These are phyloP conservation scores for Lactarius hengduanensis DNA, from an alignment of 768 basidiomycete species.

Conservation along the genomic window DNA sequence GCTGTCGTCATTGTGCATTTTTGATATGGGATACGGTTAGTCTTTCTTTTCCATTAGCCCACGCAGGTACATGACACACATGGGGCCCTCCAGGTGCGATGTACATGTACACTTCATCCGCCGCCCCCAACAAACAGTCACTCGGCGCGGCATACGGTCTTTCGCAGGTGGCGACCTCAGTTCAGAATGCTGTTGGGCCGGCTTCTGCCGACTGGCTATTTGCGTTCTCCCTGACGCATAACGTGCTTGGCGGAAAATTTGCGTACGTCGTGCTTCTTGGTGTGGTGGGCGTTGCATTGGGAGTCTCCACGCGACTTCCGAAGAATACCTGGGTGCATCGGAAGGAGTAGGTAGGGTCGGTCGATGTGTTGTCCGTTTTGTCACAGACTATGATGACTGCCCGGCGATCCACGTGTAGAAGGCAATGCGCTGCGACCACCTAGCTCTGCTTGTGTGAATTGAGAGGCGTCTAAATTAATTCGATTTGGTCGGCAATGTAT, in stretches of 20 bases:
- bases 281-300: not conserved
- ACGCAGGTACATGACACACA: not conserved
- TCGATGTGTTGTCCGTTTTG: not conserved
- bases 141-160: constrained; percentile 66
- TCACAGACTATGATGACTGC: not conserved
- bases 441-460: not conserved
- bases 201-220: constrained; percentile 61
- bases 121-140: constrained; percentile 60
- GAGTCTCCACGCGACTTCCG: not conserved
- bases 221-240: constrained; percentile 51
- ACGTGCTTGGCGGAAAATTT: constrained; percentile 17
- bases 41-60: not conserved
- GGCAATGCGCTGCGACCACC: not conserved
- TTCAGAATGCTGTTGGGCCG: constrained; percentile 49
- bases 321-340: not conserved
- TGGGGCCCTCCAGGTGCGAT: constrained; percentile 49
- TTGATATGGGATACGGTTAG: not conserved
- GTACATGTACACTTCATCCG: constrained; percentile 66
- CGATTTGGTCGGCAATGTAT: no score
- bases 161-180: constrained; percentile 38
- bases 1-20: not conserved
- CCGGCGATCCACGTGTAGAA: not conserved
- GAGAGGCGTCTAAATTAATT: no score
- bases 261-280: not conserved
- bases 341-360: not conserved